Conservation (phyloP, 352 stramenopile genomes). For the Phytophthora citrophthora region DNA sequence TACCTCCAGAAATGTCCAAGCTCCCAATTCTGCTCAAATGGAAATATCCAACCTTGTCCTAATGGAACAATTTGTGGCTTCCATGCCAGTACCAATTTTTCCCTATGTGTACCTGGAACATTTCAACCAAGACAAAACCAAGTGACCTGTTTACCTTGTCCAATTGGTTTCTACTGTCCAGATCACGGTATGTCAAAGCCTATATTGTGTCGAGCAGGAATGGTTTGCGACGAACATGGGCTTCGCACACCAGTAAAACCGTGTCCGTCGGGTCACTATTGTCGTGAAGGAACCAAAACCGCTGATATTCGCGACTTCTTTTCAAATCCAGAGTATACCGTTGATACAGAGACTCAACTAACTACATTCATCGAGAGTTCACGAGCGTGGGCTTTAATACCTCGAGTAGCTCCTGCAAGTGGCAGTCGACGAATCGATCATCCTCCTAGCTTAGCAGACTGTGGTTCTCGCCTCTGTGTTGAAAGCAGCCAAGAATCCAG, state of each 20-base stretch:
- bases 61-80: constrained; percentile 88
- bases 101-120: constrained; percentile 90
- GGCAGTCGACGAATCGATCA: constrained; percentile 70
- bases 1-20: constrained; percentile 73
- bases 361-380: constrained; percentile 58
- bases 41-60: constrained; percentile 72
- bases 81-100: constrained; percentile 89
- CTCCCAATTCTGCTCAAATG: constrained; percentile 65
- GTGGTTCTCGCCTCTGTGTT: constrained; percentile 58
- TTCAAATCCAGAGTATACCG: constrained; percentile 56
- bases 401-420: constrained; percentile 53
- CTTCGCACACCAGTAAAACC: constrained; percentile 75
- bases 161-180: constrained; percentile 95
- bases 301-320: constrained; percentile 68
- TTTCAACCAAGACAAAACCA: constrained; percentile 93
- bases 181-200: constrained; percentile 91
- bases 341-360: constrained; percentile 73
- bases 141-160: constrained; percentile 87
- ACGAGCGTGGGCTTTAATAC: constrained; percentile 57
- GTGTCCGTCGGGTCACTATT: constrained; percentile 95
- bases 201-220: constrained; percentile 90
- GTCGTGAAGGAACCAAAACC: constrained; percentile 93
- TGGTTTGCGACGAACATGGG: constrained; percentile 93
- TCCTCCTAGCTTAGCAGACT: constrained; percentile 55
- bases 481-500: constrained; percentile 27